These are phyloP conservation scores for Volvox africanus DNA, from an alignment of 139 green algal genomes.

Conservation along the genomic window DNA sequence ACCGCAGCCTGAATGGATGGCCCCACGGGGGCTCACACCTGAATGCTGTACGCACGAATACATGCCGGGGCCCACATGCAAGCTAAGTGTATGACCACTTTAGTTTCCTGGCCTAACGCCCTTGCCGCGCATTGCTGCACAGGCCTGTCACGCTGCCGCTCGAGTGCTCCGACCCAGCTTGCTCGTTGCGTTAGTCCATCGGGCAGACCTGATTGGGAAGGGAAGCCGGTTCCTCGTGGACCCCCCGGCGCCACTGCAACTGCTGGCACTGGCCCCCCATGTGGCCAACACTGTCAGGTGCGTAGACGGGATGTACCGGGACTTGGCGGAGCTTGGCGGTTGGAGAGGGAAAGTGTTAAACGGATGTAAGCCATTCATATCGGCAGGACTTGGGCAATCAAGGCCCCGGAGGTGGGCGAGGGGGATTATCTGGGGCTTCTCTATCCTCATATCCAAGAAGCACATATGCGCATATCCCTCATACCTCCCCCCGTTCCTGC, in stretches of 20 bases:
- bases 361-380: background rate
- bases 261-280: constrained; percentile 12
- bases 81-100: background rate
- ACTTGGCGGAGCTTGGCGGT: too few relatives aligned
- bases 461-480: too few relatives aligned
- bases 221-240: background rate
- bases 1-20: too few relatives aligned
- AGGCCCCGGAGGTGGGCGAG: too few relatives aligned
- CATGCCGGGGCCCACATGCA: too few relatives aligned
- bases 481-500: too few relatives aligned
- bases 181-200: constrained; percentile 18
- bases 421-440: too few relatives aligned
- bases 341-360: background rate
- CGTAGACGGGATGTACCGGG: background rate
- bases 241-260: background rate
- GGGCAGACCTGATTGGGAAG: background rate
- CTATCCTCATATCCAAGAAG: too few relatives aligned
- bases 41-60: background rate
- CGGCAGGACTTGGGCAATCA: background rate
- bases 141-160: background rate
- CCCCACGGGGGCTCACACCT: background rate
- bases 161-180: background rate
- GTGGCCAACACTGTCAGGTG: constrained; percentile 2
- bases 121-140: background rate
- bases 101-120: background rate